Evolutionary conservation across 2,329 filamentous ascomycete species (phyloP), one percentile per base, ranked within the genome.

Genomic region (Aspergillus unguis): DNA sequence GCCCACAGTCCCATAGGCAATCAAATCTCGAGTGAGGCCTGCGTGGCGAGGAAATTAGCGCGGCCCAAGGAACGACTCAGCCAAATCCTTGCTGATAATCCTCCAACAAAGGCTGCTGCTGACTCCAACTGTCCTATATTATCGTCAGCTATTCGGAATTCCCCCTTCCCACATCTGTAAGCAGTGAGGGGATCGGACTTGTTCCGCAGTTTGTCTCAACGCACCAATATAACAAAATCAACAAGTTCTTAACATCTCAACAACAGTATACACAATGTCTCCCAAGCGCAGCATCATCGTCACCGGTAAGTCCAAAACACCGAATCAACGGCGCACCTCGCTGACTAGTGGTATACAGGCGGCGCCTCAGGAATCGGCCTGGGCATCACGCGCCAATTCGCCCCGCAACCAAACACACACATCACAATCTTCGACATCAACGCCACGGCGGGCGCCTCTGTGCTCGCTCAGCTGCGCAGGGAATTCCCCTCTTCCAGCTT

Each of bases 341-440:
- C 5, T 23, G 45, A 23, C 35, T 38, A 48, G 25, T 44, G 10
- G 7, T 7, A 29, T n/a, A 11, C 40, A 66, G 68, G 69, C 37
- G 69, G 69, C 31, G 69, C 69, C 17, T 71, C 67, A 11, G 68
- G 69, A 8, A 71, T 71, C 45, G 69, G 69, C 27, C 62, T 71
- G 3, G 69, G 62, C 27, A 68, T 71, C 38, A 66, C 65, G n/a
- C 60, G 60, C 17, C 61, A 65, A 42, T 67, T 71, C 44, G 60
- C 64, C 44, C 50, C 59, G 35, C 54, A 66, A 44, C 48, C 61
- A n/a, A 59, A 68, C 46, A 61, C 56, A 3, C 64, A 70, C 53
- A 58, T 71, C 41, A 63, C 67, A 1, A 62, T 71, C 29, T 53
- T 71, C 31, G 69, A 71, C 52, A 62, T 70, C 46, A 69, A 70